phyloP scores from a whole-genome alignment of 768 basidiomycete genomes.

The Boletus subcaerulescens region DNA sequence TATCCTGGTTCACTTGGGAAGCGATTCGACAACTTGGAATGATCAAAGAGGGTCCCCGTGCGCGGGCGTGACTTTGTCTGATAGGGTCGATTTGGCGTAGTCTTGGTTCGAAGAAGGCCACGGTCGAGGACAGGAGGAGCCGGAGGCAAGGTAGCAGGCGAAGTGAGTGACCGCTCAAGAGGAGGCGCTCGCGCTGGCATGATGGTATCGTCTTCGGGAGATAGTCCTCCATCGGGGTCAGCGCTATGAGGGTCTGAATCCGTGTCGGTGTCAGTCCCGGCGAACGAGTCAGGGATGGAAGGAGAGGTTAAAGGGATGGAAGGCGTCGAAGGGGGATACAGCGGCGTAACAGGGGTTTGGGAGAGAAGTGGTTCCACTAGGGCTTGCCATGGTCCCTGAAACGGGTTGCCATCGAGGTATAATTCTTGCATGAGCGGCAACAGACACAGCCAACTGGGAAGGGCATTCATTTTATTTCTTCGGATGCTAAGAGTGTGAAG shows the following conservation, averaged over 20 bases:
- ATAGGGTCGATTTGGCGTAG: constrained; percentile 61
- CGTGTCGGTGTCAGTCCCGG: constrained; percentile 45
- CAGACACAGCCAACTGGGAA: constrained; percentile 94
- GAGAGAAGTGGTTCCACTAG: constrained; percentile 82
- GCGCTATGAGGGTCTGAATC: constrained; percentile 54
- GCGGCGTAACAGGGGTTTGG: constrained; percentile 55
- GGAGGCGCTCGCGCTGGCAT: constrained; percentile 57
- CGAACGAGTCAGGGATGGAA: constrained; percentile 43
- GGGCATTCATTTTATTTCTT: constrained; percentile 79
- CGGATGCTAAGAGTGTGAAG: constrained; percentile 89
- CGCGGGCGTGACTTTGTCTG: constrained; percentile 43
- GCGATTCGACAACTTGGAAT: constrained; percentile 16
- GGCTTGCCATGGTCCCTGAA: constrained; percentile 90
- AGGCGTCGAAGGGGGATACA: constrained; percentile 66
- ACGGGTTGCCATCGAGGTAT: constrained; percentile 93
- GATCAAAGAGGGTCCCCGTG: constrained; percentile 28
- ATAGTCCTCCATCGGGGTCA: constrained; percentile 27
- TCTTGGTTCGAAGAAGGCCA: constrained; percentile 66
- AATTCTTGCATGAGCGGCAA: constrained; percentile 82
- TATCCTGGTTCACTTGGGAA: constrained; percentile 40
- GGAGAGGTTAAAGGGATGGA: constrained; percentile 51
- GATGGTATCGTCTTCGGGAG: constrained; percentile 69
- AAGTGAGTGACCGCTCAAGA: constrained; percentile 50
- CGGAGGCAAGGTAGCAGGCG: constrained; percentile 39
- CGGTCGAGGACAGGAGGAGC: constrained; percentile 30